Base-by-base conservation (phyloP, 805 yeast species). In the Candida montana region DNA sequence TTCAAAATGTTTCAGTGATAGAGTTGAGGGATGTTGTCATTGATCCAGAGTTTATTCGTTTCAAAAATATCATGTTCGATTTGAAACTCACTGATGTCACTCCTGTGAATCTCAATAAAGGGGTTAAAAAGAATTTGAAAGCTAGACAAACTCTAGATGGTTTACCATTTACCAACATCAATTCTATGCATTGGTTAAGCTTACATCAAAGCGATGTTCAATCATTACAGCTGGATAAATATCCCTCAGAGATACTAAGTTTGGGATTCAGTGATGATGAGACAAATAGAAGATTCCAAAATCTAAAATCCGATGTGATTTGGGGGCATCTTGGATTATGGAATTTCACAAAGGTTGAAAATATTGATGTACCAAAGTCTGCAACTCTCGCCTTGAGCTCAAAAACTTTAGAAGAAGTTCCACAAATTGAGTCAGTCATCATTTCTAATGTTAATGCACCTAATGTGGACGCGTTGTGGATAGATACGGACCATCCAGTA, bases 51-150 rank as follows among this genome's bases (percentile, higher is more conserved):
- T 34, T 23, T 3, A 24, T 26, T 3, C 7, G 21, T 16, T 34
- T 34, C 6, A 34, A 34, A 24, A 24, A 34, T 7, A 24, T 34
- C 7, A 34, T 18, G 26, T 34, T 34, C 16, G 37, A 34, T 24
- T 34, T 34, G 17, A n/a, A 17, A 11, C 17, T 34, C 5, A 11
- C 3, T 4, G 26, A 26, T 34, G 16, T 26, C 13, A 16, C 32
- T 7, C 6, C 13, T 7, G 15, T 4, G 9, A 27, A 10, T 2
- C 12, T 17, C 11, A 16, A 5, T 13, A n/a, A 19, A 12, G 11
- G 24, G 9, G 9, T 21, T 21, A 21, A 21, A 21, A 6, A 21
- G 9, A 21, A 21, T 21, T 9, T 7, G 6, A 21, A 6, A 21
- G 24, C 9, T 21, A 6, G 24, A n/a, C n/a, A n/a, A n/a, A n/a